A percentile compares a stretch with the other conserved stretches of the same genome.
Evolutionary conservation across 1,284 basidiomycete species (phyloP).

Genomic region (Marasmius fiardii): DNA sequence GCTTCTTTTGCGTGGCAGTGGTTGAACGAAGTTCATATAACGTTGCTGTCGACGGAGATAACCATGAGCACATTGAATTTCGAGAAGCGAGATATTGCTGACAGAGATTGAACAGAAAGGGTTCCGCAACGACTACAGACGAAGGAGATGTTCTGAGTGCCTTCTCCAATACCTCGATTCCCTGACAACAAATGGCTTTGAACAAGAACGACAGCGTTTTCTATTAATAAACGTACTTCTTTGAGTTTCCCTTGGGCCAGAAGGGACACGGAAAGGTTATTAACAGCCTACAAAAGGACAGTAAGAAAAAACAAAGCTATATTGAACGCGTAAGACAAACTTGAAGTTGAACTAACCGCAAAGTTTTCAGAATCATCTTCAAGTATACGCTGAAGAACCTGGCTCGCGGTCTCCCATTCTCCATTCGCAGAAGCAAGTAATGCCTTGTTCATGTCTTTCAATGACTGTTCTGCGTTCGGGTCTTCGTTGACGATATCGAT

Average conservation of each 20-base stretch:
- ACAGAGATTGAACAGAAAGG: constrained; percentile 81
- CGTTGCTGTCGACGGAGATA: constrained; percentile 49
- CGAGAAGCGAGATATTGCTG: constrained; percentile 23
- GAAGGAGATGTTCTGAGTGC: constrained; percentile 62
- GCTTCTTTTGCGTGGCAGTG: constrained; percentile 68
- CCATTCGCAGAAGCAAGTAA: constrained; percentile 64
- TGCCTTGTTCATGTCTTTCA: constrained; percentile 60
- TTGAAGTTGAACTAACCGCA: constrained; percentile 40
- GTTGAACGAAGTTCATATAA: constrained; percentile 75
- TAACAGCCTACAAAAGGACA: constrained; percentile 54
- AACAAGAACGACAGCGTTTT: not conserved
- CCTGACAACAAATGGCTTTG: constrained; percentile 32
- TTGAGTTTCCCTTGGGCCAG: constrained; percentile 66
- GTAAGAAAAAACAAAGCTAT: not conserved
- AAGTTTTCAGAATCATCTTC: constrained; percentile 54
- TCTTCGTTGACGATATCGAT: constrained; percentile 49
- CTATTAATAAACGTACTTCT: too few species aligned
- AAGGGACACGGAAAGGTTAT: constrained; percentile 71
- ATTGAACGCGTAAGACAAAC: not conserved
- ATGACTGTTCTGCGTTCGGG: constrained; percentile 34
- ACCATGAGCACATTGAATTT: not conserved
- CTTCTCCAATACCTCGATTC: constrained; percentile 62
- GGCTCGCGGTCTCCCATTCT: constrained; percentile 57
- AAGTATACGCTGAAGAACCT: constrained; percentile 40
- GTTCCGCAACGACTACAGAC: constrained; percentile 68